Conservation (phyloP, 495 filamentous ascomycete species). For the Aspergillus sclerotioniger region DNA sequence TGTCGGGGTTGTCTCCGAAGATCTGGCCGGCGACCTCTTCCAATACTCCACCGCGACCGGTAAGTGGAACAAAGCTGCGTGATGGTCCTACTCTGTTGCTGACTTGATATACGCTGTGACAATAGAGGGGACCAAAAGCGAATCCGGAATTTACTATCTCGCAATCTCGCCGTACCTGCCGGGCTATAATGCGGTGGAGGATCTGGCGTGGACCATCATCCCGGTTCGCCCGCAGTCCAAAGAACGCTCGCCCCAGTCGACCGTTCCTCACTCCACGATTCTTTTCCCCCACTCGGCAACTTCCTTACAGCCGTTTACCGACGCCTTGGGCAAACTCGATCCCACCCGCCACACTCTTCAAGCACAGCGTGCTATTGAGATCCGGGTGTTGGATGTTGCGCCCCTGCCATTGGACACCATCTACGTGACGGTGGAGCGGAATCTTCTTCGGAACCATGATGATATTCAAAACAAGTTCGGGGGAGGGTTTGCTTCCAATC, state of each 20-base stretch:
- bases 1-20: conserved; percentile 80
- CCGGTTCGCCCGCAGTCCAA: conserved; percentile 68
- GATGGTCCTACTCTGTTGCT: too few species aligned
- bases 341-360: conserved; percentile 51
- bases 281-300: conserved; percentile 79
- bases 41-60: conserved; percentile 48
- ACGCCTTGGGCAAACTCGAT: conserved; percentile 60
- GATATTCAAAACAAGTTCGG: conserved; percentile 63
- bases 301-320: conserved; percentile 73
- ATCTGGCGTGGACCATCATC: conserved; percentile 77
- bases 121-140: conserved; percentile 19
- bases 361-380: conserved; percentile 65
- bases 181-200: conserved; percentile 54
- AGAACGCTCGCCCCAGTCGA: conserved; percentile 68
- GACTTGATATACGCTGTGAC: not conserved
- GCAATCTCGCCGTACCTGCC: conserved; percentile 82
- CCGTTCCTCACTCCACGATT: conserved; percentile 73
- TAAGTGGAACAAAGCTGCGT: conserved; percentile 18
- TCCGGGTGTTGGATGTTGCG: conserved; percentile 75
- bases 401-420: conserved; percentile 78
- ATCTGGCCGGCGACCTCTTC: conserved; percentile 81
- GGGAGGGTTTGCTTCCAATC: conserved; percentile 50
- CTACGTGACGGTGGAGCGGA: conserved; percentile 79
- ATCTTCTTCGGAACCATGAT: conserved; percentile 62
- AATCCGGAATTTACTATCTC: conserved; percentile 55